phyloP scores from a whole-genome alignment of 2,329 filamentous ascomycete species.

The Fusarium sp. region DNA sequence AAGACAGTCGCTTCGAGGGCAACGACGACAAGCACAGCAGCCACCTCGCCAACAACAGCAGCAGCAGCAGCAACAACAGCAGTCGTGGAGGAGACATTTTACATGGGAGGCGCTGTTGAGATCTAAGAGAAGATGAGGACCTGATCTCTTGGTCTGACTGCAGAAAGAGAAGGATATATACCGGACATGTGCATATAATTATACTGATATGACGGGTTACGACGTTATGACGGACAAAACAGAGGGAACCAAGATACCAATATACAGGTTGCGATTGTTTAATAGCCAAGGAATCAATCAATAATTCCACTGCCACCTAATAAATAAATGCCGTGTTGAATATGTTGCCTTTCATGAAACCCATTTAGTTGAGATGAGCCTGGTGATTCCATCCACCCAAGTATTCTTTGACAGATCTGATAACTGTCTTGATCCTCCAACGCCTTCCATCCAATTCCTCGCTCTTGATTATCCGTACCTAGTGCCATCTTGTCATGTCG shows the following conservation, averaged over 20 bases:
- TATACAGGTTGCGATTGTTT: constrained; percentile 28
- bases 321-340: neutral
- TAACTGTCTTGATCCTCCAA: neutral
- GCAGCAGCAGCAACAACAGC: constrained; percentile 15
- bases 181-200: constrained; percentile 5
- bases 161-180: constrained; percentile 3
- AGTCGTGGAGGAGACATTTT: constrained; percentile 32
- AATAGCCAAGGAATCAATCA: constrained; percentile 8
- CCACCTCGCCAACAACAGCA: constrained; percentile 8
- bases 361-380: neutral
- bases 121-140: constrained; percentile 36
- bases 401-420: no score
- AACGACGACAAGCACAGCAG: constrained; percentile 4
- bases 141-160: neutral
- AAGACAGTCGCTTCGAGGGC: neutral
- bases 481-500: neutral
- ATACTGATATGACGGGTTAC: constrained; percentile 33
- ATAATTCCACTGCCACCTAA: constrained; percentile 11
- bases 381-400: neutral
- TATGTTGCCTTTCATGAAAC: neutral
- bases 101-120: constrained; percentile 43
- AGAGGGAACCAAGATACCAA: constrained; percentile 35
- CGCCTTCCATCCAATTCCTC: neutral
- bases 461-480: neutral
- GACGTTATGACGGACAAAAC: constrained; percentile 39